Evolutionary conservation across 2,329 filamentous ascomycete species (phyloP).

Genomic region (Chrysoporthe deuterocubensis): DNA sequence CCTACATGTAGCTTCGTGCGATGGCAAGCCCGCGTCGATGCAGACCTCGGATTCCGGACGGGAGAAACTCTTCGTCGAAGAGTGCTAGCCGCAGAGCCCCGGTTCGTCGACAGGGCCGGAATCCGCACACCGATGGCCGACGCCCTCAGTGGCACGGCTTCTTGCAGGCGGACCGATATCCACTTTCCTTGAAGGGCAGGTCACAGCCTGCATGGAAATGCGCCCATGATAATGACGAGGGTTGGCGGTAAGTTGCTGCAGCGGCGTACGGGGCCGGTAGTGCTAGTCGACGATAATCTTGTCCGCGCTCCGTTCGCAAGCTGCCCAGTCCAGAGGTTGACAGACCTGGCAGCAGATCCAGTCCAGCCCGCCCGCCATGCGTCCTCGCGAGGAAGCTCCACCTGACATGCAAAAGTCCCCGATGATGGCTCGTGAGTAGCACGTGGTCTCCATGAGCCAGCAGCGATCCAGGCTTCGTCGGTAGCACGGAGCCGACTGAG

Average conservation of each 20-base stretch:
- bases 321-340: background rate
- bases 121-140: slow-evolving; percentile 9
- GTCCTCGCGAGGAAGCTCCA: background rate
- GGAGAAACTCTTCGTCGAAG: background rate
- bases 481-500: background rate
- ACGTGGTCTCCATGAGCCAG: slow-evolving; percentile 8
- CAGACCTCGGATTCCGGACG: background rate
- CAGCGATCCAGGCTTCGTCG: background rate
- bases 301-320: background rate
- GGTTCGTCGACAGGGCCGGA: background rate
- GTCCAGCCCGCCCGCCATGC: slow-evolving; percentile 1
- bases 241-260: background rate
- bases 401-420: background rate
- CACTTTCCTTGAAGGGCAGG: slow-evolving; percentile 22
- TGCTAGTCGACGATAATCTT: background rate
- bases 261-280: background rate
- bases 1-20: background rate
- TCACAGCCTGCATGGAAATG: background rate
- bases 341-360: background rate
- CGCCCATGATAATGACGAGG: background rate
- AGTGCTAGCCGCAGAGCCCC: background rate
- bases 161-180: slow-evolving; percentile 12
- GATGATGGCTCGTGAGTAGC: background rate
- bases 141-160: background rate
- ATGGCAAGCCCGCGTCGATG: background rate